Evolutionary conservation across 148 eudicot genomes (phyloP), one percentile per base, ranked within the genome.

Genomic region (Pouteria glomerata): DNA sequence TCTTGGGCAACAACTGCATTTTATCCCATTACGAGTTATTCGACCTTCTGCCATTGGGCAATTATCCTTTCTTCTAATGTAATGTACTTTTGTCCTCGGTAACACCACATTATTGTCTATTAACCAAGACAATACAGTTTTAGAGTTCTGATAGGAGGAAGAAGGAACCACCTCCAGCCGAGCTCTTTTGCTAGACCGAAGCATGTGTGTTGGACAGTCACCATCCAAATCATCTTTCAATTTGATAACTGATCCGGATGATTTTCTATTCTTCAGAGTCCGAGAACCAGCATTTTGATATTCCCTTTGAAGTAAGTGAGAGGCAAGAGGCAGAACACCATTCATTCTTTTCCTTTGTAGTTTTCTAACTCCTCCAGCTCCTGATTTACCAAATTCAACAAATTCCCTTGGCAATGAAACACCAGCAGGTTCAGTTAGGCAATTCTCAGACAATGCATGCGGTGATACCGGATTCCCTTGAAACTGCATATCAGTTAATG

Each of bases 41-140:
- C 74, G 57, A 48, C 99, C 99, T 77, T 81, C 94, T 27, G 73
- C 77, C 66, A 76, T 55, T 42, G 74, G 50, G 26, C 41, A 23
- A 18, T 65, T 50, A 64, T 77, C 73, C 55, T 70, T 81, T 63
- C 68, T 75, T 10, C 76, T 24, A 52, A 62, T 61, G 69, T 88
- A 90, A 50, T 66, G 73, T 27, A 96, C 89, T 78, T 88, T 96
- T 64, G 79, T 74, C 76, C 94, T 73, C 11, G 88, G 86, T 62
- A 82, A 69, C 56, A 90, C 84, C 74, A 77, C 83, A 44, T 84
- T 74, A 62, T 81, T 90, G 74, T 90, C 94, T 68, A 96, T 87
- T 77, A 96, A 80, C 96, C 91, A 88, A 60, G 99, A 85, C 63
- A 96, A 78, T 55, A 84, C 64, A 31, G 89, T 85, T 69, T 80